These are phyloP conservation scores for Aspergillus avenaceus DNA, from an alignment of 495 filamentous ascomycete species.

Conservation along the genomic window DNA sequence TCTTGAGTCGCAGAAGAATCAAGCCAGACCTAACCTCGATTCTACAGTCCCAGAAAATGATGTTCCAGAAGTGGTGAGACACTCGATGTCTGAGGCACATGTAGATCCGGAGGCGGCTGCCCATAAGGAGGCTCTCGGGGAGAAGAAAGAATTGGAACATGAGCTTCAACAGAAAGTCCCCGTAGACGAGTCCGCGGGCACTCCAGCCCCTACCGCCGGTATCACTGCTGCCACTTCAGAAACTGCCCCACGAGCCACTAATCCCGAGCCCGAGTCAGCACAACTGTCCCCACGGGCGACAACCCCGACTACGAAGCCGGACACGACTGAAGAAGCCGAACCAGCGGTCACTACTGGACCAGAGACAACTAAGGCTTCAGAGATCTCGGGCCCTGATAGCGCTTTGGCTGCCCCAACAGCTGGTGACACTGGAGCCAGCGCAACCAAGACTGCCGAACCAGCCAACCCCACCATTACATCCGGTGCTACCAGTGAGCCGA, in stretches of 20 bases:
- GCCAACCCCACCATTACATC: not conserved
- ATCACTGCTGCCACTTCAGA: slow-evolving; percentile 37
- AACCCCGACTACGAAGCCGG: slow-evolving; percentile 23
- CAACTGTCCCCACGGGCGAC: slow-evolving; percentile 44
- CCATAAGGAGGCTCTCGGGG: slow-evolving; percentile 61
- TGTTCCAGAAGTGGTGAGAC: slow-evolving; percentile 69
- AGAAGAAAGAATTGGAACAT: slow-evolving; percentile 73
- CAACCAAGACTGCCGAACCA: slow-evolving; percentile 5
- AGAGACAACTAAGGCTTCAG: slow-evolving; percentile 8
- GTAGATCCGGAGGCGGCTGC: slow-evolving; percentile 66
- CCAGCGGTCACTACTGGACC: slow-evolving; percentile 38
- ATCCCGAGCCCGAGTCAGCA: slow-evolving; percentile 21
- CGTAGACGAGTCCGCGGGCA: slow-evolving; percentile 43
- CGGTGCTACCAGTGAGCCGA: slow-evolving; percentile 1
- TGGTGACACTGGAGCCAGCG: slow-evolving; percentile 17
- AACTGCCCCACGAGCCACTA: slow-evolving; percentile 34
- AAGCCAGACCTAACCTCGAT: slow-evolving; percentile 33
- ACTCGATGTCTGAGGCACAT: slow-evolving; percentile 63
- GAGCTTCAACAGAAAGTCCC: slow-evolving; percentile 58
- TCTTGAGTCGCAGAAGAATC: slow-evolving; percentile 55
- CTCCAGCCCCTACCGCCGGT: slow-evolving; percentile 44
- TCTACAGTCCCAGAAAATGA: slow-evolving; percentile 44
- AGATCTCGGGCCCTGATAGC: slow-evolving; percentile 1
- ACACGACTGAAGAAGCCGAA: not conserved
- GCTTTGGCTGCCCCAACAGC: slow-evolving; percentile 10